phyloP scores from a whole-genome alignment of 805 yeast species.

The Sugiyamaella americana region DNA sequence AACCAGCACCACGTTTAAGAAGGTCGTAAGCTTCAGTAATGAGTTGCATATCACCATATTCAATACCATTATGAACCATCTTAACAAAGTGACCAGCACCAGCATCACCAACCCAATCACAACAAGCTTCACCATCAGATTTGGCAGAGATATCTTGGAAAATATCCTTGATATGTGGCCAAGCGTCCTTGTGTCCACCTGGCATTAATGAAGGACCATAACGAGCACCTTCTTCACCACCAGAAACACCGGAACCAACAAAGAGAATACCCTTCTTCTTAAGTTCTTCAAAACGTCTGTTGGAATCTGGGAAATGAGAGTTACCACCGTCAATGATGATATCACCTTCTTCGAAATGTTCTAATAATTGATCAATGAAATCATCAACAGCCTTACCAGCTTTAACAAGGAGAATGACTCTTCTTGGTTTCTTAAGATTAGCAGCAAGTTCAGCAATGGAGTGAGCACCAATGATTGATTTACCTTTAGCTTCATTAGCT shows the following conservation, averaged over 20 bases:
- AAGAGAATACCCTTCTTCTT: slow-evolving; percentile 80
- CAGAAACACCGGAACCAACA: slow-evolving; percentile 99
- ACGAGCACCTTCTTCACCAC: slow-evolving; percentile 99
- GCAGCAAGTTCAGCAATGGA: slow-evolving; percentile 82
- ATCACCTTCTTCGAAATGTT: slow-evolving; percentile 91
- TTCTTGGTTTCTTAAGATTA: slow-evolving; percentile 94
- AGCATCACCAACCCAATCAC: slow-evolving; percentile 99
- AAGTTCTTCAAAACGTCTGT: slow-evolving; percentile 91
- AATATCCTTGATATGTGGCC: slow-evolving; percentile 97
- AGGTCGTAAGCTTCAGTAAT: slow-evolving; percentile 96
- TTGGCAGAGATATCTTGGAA: slow-evolving; percentile 96
- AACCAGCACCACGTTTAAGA: slow-evolving; percentile 88
- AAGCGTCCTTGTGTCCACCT: slow-evolving; percentile 96
- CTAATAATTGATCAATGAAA: slow-evolving; percentile 81
- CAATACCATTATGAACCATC: slow-evolving; percentile 99
- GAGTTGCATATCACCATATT: slow-evolving; percentile 99
- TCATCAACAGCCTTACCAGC: slow-evolving; percentile 95
- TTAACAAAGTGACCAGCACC: slow-evolving; percentile 99
- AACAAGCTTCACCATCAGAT: slow-evolving; percentile 97
- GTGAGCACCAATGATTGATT: slow-evolving; percentile 91
- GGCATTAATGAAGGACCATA: slow-evolving; percentile 99
- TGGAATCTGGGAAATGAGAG: slow-evolving; percentile 98
- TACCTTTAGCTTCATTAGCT: slow-evolving; percentile 91
- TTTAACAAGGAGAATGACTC: slow-evolving; percentile 88
- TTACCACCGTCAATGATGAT: slow-evolving; percentile 99